Base-by-base conservation (phyloP, 495 filamentous ascomycete genomes). In the Penicillium riverlandense region DNA sequence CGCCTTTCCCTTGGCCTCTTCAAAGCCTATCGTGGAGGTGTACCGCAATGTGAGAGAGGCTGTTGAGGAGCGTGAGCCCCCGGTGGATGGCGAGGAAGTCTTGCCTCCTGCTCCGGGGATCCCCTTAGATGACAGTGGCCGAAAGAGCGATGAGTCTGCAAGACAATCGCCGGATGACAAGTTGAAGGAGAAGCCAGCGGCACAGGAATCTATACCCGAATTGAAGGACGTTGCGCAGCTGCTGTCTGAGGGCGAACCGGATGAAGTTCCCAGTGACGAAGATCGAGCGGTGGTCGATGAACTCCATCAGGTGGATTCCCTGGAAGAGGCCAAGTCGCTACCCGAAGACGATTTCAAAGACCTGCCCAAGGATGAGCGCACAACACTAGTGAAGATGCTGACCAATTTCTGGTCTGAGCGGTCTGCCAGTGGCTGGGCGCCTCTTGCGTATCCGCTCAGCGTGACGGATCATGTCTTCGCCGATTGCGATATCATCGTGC, bases 331-430 rank as follows among this genome's bases (percentile, higher is more conserved):
- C 33, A 79, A 85, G 28, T 67, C 82, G 28, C 63, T 69, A 10
- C 74, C 82, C 2, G 68, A 71, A 15, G 75, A 84, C 39, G 77
- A 83, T 39, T 59, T 76, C 39, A 81, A 80, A 28, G 90, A 95
- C 45, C 71, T 98, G 11, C 89, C 88, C 1, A 92, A 85, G 51
- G 88, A 98, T 52, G 86, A 96, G 55, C 87, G 89, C 54, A 88
- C 79, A 43, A 95, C 89, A 13, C 75, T 96, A 41, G 82, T 97
- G 81, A 95, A 90, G 52, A 87, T 96, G 72, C 71, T 99, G 41
- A 90, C 85, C 8, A 95, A 90, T 45, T 99, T 99, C 66, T 99
- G 94, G 94, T 94, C 92, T 13, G 92, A 97, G 59, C 82, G 92
- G 35, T 96, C 92, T 14, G 88, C 94, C 34, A 96, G 88, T 66